Percentiles rank a stretch among this genome's conserved stretches.
Conservation (phyloP, 140 eudicot genomes). For the Bidens hawaiensis region DNA sequence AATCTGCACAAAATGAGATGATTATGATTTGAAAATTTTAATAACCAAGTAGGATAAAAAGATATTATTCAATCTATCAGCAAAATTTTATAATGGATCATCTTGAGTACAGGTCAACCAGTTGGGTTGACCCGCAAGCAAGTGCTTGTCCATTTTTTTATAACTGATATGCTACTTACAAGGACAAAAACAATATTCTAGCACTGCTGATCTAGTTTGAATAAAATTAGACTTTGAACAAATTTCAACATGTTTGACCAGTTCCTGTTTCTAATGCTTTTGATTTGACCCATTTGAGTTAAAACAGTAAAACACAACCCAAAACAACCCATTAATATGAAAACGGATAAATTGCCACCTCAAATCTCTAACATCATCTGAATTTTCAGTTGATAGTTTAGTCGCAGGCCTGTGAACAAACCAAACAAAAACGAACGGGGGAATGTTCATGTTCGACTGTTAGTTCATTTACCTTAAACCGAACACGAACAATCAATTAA, state of each 20-base stretch:
- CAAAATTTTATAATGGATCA: too few relatives aligned
- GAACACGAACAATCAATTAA: too few relatives aligned
- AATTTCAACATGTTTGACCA: too few relatives aligned
- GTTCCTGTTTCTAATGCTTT: background rate
- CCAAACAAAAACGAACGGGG: too few relatives aligned
- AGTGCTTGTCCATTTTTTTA: background rate
- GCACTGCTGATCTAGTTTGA: background rate
- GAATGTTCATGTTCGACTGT: too few relatives aligned
- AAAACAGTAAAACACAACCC: too few relatives aligned
- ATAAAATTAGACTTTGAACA: background rate
- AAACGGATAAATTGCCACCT: background rate
- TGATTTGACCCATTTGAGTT: background rate
- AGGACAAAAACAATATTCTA: background rate
- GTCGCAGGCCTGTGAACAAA: too few relatives aligned
- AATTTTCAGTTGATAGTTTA: background rate
- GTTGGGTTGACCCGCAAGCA: background rate
- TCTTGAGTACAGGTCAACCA: too few relatives aligned
- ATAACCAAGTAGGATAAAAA: background rate
- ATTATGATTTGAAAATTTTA: background rate
- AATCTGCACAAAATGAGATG: slow-evolving; percentile 42
- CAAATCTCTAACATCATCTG: background rate
- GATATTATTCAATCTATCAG: too few relatives aligned
- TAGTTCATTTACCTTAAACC: too few relatives aligned
- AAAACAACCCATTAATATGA: background rate
- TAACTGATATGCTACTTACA: background rate